A percentile compares a stretch with the other conserved stretches of the same genome.
These are phyloP conservation scores for Dendrobium huoshanense DNA, from an alignment of 106 monocot genomes.

Conservation along the genomic window DNA sequence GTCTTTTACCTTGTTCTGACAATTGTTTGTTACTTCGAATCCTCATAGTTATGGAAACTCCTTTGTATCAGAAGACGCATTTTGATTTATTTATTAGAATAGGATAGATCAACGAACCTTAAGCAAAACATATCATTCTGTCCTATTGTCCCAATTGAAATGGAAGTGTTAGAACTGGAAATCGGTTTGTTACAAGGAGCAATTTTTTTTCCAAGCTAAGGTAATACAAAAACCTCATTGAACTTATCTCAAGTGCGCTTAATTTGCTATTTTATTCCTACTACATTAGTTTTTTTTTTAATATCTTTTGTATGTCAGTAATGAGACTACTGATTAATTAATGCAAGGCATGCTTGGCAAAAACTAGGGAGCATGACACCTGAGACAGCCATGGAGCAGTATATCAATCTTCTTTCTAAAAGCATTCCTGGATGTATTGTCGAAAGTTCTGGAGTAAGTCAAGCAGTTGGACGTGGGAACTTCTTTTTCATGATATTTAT, in stretches of 20 bases:
- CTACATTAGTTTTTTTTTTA: background rate
- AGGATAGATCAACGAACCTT: background rate
- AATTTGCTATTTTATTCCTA: background rate
- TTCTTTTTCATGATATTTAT: too few relatives aligned
- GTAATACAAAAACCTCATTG: background rate
- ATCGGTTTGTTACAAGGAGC: background rate
- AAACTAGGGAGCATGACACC: slow-evolving; percentile 57
- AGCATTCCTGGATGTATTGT: slow-evolving; percentile 48
- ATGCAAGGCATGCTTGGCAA: slow-evolving; percentile 67
- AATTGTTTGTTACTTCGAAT: background rate
- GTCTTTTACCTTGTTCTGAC: background rate
- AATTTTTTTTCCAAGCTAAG: background rate
- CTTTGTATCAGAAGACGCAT: too few relatives aligned
- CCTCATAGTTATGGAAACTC: background rate
- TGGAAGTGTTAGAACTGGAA: background rate
- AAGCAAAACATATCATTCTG: background rate
- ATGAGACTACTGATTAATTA: slow-evolving; percentile 19
- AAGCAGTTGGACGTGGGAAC: background rate
- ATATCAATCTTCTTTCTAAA: slow-evolving; percentile 45
- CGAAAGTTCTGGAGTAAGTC: slow-evolving; percentile 23
- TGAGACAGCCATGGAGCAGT: slow-evolving; percentile 66
- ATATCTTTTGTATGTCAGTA: background rate
- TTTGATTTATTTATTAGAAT: background rate
- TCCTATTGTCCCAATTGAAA: slow-evolving; percentile 5
- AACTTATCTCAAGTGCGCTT: background rate